Evolutionary conservation across 768 basidiomycete genomes (phyloP).

Genomic region (Lyophyllum decastes): DNA sequence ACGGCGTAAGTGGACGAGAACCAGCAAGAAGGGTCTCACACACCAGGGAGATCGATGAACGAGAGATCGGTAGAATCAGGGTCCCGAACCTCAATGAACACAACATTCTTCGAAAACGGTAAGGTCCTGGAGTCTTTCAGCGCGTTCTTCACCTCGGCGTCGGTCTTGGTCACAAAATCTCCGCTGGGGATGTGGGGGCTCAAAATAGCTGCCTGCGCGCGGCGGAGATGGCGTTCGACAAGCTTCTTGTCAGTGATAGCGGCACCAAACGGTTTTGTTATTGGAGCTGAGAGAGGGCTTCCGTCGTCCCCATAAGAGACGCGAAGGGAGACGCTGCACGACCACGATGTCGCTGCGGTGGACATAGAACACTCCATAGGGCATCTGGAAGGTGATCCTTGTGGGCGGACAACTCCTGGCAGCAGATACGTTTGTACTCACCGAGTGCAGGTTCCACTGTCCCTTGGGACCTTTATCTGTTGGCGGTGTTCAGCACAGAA

Average conservation of each 20-base stretch:
- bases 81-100: constrained; percentile 48
- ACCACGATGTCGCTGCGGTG: constrained; percentile 37
- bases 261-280: constrained; percentile 39
- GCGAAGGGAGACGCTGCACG: constrained; percentile 45
- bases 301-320: constrained; percentile 23
- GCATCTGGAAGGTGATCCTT: constrained; percentile 33
- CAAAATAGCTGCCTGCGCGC: constrained; percentile 62
- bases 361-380: constrained; percentile 57
- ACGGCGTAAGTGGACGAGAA: constrained; percentile 14
- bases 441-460: constrained; percentile 64
- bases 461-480: constrained; percentile 66
- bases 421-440: constrained; percentile 14
- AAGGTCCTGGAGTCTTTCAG: constrained; percentile 10
- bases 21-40: constrained; percentile 9
- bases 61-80: constrained; percentile 46
- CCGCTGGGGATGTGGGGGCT: constrained; percentile 35
- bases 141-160: constrained; percentile 20
- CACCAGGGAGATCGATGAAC: constrained; percentile 59
- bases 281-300: constrained; percentile 8
- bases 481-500: neutral
- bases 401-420: neutral
- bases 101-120: constrained; percentile 51
- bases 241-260: constrained; percentile 36
- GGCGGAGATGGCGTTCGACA: constrained; percentile 55
- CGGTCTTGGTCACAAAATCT: constrained; percentile 27